phyloP scores from a whole-genome alignment of 331 rosid species.

The Phaseolus coccineus region DNA sequence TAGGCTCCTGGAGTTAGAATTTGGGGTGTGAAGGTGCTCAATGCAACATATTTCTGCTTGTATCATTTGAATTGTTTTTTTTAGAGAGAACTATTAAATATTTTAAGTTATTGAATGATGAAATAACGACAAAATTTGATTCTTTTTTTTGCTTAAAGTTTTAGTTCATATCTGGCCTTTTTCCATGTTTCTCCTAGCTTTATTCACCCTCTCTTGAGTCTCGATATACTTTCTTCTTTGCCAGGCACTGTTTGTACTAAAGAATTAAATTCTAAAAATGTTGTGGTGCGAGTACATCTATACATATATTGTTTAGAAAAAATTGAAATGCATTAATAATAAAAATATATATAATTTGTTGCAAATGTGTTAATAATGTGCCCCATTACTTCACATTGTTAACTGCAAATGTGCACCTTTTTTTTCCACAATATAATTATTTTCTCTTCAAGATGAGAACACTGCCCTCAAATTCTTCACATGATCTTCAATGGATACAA shows the following conservation, averaged over 20 bases:
- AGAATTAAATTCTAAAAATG: neutral
- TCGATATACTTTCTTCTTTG: neutral
- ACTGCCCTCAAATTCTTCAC: neutral
- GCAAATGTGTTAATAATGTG: neutral
- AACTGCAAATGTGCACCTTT: neutral
- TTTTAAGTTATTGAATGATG: neutral
- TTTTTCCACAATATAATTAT: neutral
- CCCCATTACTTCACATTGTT: neutral
- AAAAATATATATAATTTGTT: neutral
- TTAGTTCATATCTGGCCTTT: neutral
- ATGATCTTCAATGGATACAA: neutral
- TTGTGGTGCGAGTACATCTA: neutral
- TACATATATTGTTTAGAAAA: neutral
- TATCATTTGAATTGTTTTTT: neutral
- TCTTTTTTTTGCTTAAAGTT: neutral
- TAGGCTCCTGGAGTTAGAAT: neutral
- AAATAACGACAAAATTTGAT: neutral
- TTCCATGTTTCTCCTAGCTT: neutral
- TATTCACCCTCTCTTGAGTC: neutral
- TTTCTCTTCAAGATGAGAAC: neutral
- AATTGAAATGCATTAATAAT: neutral
- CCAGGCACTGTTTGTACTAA: neutral
- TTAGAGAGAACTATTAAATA: neutral
- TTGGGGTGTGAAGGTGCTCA: slow-evolving; percentile 1
- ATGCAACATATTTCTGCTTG: neutral